Evolutionary conservation across 306 rosid species (phyloP).

Genomic region (Quercus agrifolia): DNA sequence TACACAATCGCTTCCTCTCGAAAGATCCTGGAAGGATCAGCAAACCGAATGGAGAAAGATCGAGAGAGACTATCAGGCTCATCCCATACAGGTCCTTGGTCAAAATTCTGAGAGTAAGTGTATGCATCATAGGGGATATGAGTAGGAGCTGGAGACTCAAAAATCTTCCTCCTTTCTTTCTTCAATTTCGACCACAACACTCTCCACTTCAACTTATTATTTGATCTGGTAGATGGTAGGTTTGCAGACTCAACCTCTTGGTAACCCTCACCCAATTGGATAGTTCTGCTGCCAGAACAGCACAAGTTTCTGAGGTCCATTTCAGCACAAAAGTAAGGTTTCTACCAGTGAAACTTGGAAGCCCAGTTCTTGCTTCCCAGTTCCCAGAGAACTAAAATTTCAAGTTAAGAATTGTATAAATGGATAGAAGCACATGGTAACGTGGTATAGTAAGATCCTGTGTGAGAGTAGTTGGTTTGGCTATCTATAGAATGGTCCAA

Average conservation of each 20-base stretch:
- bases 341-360: neutral
- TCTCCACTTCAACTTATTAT: no score
- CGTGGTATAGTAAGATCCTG: no score
- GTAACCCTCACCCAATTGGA: slow-evolving; percentile 26
- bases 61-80: slow-evolving; percentile 38
- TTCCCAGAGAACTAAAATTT: neutral
- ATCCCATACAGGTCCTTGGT: slow-evolving; percentile 39
- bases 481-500: neutral
- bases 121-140: slow-evolving; percentile 36
- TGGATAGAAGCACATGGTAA: neutral
- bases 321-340: neutral
- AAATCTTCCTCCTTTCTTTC: slow-evolving; percentile 38
- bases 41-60: slow-evolving; percentile 50
- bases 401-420: neutral
- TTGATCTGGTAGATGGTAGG: neutral
- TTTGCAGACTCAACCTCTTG: slow-evolving; percentile 1
- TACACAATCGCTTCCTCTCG: slow-evolving; percentile 15
- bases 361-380: neutral
- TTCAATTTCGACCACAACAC: neutral
- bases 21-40: slow-evolving; percentile 44
- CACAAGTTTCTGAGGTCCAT: slow-evolving; percentile 33
- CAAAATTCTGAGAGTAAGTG: slow-evolving; percentile 64
- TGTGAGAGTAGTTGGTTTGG: neutral
- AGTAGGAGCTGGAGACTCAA: slow-evolving; percentile 10
- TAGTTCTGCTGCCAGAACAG: slow-evolving; percentile 25